Conservation (phyloP, 2,329 filamentous ascomycete genomes). For the Neofusicoccum parvum region DNA sequence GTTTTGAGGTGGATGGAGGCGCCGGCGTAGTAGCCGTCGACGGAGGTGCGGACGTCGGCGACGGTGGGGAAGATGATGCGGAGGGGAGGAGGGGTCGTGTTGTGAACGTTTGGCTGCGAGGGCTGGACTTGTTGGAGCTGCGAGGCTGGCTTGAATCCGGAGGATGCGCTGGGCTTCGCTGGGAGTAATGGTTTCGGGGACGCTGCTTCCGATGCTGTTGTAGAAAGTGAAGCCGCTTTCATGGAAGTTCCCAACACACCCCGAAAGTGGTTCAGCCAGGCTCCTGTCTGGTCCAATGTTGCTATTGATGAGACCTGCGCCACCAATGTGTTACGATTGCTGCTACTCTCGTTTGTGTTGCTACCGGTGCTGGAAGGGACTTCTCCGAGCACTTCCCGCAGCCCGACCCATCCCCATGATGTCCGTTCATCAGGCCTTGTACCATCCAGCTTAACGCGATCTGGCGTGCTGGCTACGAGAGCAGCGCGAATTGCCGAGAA, state of each 20-base stretch:
- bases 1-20: conserved; percentile 81
- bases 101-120: background rate
- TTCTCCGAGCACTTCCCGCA: conserved; percentile 61
- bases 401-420: conserved; percentile 74
- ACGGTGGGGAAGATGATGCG: conserved; percentile 80
- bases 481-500: conserved; percentile 70
- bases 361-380: conserved; percentile 49
- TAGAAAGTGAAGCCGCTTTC: background rate
- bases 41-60: conserved; percentile 72
- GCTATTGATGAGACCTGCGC: conserved; percentile 80
- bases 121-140: background rate
- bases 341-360: conserved; percentile 49
- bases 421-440: conserved; percentile 52
- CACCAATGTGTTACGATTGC: conserved; percentile 45
- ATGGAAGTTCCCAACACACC: conserved; percentile 37
- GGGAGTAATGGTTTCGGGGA: too few species aligned
- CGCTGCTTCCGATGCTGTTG: background rate
- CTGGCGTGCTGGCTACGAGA: conserved; percentile 78
- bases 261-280: conserved; percentile 70
- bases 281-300: conserved; percentile 69
- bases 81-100: conserved; percentile 51
- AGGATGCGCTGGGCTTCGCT: background rate
- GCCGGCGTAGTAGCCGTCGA: conserved; percentile 79
- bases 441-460: conserved; percentile 57
- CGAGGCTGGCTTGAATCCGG: background rate